Percentiles rank a stretch among this genome's conserved stretches.
These are phyloP conservation scores for Corinectria fuckeliana DNA, from an alignment of 2,329 filamentous ascomycete genomes.

Conservation along the genomic window DNA sequence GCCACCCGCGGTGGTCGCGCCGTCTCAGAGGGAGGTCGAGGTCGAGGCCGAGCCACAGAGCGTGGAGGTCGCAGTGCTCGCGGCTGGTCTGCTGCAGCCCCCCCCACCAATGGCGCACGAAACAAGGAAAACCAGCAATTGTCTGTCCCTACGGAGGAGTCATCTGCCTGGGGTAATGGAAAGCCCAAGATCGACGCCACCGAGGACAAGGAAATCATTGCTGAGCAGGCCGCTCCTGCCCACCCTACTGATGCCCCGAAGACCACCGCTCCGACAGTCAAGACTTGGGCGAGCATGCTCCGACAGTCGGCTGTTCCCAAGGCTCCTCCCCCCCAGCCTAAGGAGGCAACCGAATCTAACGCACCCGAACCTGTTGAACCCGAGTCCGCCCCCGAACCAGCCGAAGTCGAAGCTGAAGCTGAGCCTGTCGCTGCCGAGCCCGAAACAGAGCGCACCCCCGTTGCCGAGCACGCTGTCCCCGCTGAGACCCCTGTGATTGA, in stretches of 20 bases:
- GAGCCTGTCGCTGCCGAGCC: constrained; percentile 44
- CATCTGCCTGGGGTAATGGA: constrained; percentile 56
- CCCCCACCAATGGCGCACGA: constrained; percentile 67
- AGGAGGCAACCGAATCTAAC: constrained; percentile 55
- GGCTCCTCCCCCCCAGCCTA: constrained; percentile 61
- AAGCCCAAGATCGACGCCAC: constrained; percentile 44
- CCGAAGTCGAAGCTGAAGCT: constrained; percentile 45
- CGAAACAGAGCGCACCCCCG: constrained; percentile 44
- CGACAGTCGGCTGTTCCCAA: constrained; percentile 65
- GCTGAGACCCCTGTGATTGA: constrained; percentile 40
- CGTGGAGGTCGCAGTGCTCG: constrained; percentile 67
- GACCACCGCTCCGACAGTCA: constrained; percentile 51
- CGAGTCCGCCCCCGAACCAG: constrained; percentile 48
- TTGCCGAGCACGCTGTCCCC: constrained; percentile 42
- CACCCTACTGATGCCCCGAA: constrained; percentile 47
- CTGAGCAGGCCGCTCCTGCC: constrained; percentile 41
- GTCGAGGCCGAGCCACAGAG: constrained; percentile 68
- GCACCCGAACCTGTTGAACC: constrained; percentile 41
- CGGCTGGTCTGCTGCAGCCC: constrained; percentile 63
- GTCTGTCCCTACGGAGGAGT: constrained; percentile 75
- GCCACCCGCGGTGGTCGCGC: constrained; percentile 66
- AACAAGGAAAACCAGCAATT: constrained; percentile 61
- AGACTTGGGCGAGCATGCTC: constrained; percentile 81
- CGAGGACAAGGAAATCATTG: constrained; percentile 43
- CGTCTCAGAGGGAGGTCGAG: constrained; percentile 67